Conservation (phyloP, 2,329 filamentous ascomycete species). For the Emmonsia crescens region DNA sequence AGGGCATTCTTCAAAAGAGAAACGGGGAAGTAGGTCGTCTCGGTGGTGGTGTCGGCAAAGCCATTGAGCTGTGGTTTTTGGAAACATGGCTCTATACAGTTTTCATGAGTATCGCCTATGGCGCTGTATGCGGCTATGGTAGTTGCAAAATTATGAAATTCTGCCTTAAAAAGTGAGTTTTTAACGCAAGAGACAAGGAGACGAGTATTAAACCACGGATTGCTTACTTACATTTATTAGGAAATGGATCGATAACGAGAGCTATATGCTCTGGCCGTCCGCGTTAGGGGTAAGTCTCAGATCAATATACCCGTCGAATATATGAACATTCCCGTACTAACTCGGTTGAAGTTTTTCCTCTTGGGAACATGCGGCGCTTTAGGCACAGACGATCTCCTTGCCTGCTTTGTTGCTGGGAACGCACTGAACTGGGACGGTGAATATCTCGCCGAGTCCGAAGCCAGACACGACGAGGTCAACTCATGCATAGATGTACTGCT, state of each 20-base stretch:
- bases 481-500: slow-evolving; percentile 47
- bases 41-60: slow-evolving; percentile 42
- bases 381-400: slow-evolving; percentile 50
- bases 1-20: slow-evolving; percentile 10
- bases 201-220: slow-evolving; percentile 6
- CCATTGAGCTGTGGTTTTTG: slow-evolving; percentile 47
- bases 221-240: slow-evolving; percentile 17
- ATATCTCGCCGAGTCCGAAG: slow-evolving; percentile 46
- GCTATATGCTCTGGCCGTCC: slow-evolving; percentile 43
- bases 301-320: not conserved
- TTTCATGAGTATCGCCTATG: slow-evolving; percentile 43
- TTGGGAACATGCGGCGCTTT: slow-evolving; percentile 48
- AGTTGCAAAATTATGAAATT: slow-evolving; percentile 39
- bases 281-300: slow-evolving; percentile 36
- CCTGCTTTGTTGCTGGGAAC: slow-evolving; percentile 50
- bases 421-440: slow-evolving; percentile 52
- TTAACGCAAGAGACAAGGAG: not conserved
- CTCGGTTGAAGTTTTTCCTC: slow-evolving; percentile 40
- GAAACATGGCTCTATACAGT: slow-evolving; percentile 53
- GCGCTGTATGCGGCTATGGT: slow-evolving; percentile 40
- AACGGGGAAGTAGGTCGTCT: slow-evolving; percentile 39
- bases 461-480: slow-evolving; percentile 52
- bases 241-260: slow-evolving; percentile 47
- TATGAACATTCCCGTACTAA: not conserved
- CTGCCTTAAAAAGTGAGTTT: slow-evolving; percentile 22